phyloP scores from a whole-genome alignment of 306 rosid species.

The Cicer bijugum region DNA sequence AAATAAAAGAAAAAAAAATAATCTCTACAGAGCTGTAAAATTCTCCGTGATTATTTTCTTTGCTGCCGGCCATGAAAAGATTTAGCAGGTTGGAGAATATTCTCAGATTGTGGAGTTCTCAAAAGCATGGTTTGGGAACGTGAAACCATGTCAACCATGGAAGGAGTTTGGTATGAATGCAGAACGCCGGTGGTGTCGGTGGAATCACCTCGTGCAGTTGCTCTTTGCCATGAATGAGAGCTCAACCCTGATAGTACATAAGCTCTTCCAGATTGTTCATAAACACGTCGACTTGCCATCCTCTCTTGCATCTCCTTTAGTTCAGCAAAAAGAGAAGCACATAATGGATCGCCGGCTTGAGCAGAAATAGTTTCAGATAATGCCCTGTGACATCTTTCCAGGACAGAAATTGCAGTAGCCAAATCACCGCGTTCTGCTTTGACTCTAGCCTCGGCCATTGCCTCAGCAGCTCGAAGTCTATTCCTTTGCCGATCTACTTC shows the following conservation, averaged over 20 bases:
- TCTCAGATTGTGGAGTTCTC: constrained; percentile 51
- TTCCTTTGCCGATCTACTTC: constrained; percentile 91
- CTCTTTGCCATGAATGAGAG: constrained; percentile 94
- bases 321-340: constrained; percentile 68
- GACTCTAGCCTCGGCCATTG: constrained; percentile 78
- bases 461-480: constrained; percentile 69
- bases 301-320: constrained; percentile 93
- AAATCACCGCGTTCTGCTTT: constrained; percentile 76
- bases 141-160: constrained; percentile 84
- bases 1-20: constrained; percentile 18
- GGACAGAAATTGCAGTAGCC: constrained; percentile 68
- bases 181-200: constrained; percentile 68
- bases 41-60: constrained; percentile 34
- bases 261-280: constrained; percentile 90
- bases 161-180: constrained; percentile 79
- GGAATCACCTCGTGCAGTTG: constrained; percentile 94
- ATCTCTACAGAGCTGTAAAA: constrained; percentile 36
- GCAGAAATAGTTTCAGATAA: constrained; percentile 72
- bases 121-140: constrained; percentile 74
- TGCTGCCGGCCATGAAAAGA: constrained; percentile 53
- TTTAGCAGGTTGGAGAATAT: constrained; percentile 49
- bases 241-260: constrained; percentile 87
- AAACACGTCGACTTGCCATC: constrained; percentile 75
- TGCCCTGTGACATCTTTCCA: constrained; percentile 59
- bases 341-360: constrained; percentile 65